Conservation (phyloP, 352 stramenopile genomes). For the Aphanomyces astaci region DNA sequence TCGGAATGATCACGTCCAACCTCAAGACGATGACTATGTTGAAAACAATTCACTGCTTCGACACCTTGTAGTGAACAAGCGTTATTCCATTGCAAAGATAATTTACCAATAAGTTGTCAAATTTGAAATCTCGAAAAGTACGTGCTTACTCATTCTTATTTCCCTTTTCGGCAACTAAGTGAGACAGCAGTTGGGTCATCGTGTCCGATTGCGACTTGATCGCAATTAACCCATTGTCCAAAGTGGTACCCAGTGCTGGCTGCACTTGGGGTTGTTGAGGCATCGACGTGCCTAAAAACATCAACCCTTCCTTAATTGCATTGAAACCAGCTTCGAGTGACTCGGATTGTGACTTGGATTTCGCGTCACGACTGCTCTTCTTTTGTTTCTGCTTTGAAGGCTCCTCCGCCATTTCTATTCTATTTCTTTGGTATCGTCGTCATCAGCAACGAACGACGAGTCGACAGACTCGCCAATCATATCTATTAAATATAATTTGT, state of each 20-base stretch:
- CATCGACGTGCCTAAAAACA: neutral
- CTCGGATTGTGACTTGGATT: neutral
- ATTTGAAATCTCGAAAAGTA: neutral
- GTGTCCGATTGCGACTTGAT: constrained; percentile 1
- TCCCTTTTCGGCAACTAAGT: no score
- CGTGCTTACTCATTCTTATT: neutral
- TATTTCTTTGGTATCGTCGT: no score
- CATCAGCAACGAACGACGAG: no score
- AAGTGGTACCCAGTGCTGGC: neutral
- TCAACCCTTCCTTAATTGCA: constrained; percentile 5
- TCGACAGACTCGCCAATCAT: no score
- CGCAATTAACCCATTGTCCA: neutral
- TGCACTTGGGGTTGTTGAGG: neutral
- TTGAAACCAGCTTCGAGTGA: neutral
- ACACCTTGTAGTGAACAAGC: neutral
- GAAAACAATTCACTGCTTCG: neutral
- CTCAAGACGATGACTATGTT: neutral
- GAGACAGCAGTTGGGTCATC: neutral
- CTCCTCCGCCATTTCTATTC: neutral
- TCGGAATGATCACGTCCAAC: neutral
- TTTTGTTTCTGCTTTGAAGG: neutral
- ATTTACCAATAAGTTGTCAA: neutral
- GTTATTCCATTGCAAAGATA: neutral
- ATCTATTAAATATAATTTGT: no score
- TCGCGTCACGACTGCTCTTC: no score